These are phyloP conservation scores for Salix udensis DNA, from an alignment of 345 rosid genomes.

Conservation along the genomic window DNA sequence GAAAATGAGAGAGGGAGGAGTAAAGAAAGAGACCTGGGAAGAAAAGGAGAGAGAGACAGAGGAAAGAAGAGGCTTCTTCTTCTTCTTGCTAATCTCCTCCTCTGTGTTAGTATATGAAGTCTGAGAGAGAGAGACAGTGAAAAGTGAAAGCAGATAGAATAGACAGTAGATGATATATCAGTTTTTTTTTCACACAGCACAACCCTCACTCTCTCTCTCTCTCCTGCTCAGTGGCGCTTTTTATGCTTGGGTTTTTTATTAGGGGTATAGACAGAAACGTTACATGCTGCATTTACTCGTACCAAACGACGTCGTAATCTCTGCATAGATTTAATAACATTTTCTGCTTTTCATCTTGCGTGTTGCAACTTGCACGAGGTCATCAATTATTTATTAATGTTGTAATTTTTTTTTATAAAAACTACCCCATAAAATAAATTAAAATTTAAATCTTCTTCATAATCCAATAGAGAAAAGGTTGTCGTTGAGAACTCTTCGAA, in stretches of 20 bases:
- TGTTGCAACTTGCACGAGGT: too few relatives aligned
- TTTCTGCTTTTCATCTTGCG: too few relatives aligned
- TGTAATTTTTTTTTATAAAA: too few relatives aligned
- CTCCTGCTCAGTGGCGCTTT: neutral
- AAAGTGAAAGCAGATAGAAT: neutral
- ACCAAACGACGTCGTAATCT: neutral
- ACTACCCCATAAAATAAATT: too few relatives aligned
- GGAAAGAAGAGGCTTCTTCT: neutral
- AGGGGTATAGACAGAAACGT: neutral
- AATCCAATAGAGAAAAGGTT: too few relatives aligned
- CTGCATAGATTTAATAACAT: too few relatives aligned
- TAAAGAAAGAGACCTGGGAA: neutral
- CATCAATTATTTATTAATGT: too few relatives aligned
- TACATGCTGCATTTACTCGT: neutral
- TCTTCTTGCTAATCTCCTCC: too few relatives aligned
- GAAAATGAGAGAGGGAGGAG: neutral
- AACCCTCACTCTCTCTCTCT: neutral
- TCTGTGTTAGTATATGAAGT: neutral
- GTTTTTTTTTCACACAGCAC: neutral
- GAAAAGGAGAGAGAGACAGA: neutral
- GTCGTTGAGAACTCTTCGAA: too few relatives aligned
- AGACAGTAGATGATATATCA: neutral
- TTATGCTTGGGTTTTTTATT: neutral
- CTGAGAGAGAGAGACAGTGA: neutral
- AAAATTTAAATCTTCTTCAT: too few relatives aligned